phyloP scores from a whole-genome alignment of 345 rosid genomes.

The Noccaea bulbosa region DNA sequence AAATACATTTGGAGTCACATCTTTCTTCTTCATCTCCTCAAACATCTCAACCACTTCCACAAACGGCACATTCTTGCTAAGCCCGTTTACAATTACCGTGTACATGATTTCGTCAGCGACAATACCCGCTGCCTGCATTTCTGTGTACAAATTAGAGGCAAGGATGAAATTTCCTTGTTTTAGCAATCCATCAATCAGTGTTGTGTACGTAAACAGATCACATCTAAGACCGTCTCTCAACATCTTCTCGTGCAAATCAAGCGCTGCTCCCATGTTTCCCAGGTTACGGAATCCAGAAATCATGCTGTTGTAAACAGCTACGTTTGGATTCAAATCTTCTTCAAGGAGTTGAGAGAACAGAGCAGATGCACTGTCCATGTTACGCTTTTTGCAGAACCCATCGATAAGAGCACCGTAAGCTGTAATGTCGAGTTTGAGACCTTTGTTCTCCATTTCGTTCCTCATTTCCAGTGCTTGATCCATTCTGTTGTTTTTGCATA shows the following conservation, averaged over 20 bases:
- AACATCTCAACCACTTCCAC: conserved; percentile 61
- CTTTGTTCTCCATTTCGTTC: conserved; percentile 54
- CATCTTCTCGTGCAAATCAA: conserved; percentile 64
- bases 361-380: conserved; percentile 62
- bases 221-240: conserved; percentile 56
- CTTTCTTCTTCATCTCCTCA: conserved; percentile 64
- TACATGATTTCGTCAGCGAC: conserved; percentile 56
- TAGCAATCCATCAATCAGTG: conserved; percentile 71
- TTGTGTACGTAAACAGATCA: conserved; percentile 64
- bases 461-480: conserved; percentile 43
- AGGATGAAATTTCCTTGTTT: conserved; percentile 58
- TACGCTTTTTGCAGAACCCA: conserved; percentile 63
- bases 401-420: conserved; percentile 60
- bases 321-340: conserved; percentile 64
- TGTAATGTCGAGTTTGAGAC: conserved; percentile 56
- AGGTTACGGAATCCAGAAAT: conserved; percentile 65
- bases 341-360: conserved; percentile 64
- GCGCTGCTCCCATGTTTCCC: conserved; percentile 71
- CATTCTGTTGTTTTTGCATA: conserved; percentile 34
- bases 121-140: conserved; percentile 68
- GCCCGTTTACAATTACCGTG: conserved; percentile 62
- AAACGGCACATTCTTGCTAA: conserved; percentile 60
- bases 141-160: conserved; percentile 67
- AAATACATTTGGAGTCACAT: conserved; percentile 58
- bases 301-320: conserved; percentile 60